phyloP scores from a whole-genome alignment of 1,139 yeast species.

The Saccharomycopsis crataegensis region DNA sequence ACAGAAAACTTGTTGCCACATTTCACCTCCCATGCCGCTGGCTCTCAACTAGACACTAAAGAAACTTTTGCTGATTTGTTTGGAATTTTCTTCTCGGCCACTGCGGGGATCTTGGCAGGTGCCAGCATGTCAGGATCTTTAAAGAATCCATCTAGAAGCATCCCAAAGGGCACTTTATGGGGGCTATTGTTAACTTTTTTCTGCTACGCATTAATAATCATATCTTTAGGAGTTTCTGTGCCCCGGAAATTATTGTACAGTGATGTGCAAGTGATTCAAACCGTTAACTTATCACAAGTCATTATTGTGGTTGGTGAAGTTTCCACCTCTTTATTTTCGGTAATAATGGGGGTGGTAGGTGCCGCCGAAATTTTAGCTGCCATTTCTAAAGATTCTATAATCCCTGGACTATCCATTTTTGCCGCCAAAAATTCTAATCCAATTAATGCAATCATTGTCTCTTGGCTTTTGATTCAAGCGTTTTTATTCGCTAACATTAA shows the following conservation, averaged over 20 bases:
- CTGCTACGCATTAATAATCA: slow-evolving; percentile 66
- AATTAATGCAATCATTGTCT: slow-evolving; percentile 54
- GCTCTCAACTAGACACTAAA: slow-evolving; percentile 56
- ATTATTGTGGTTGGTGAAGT: slow-evolving; percentile 81
- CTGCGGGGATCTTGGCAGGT: slow-evolving; percentile 98
- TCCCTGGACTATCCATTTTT: slow-evolving; percentile 67
- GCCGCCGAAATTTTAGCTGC: slow-evolving; percentile 90
- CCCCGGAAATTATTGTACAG: slow-evolving; percentile 69
- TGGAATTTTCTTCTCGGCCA: slow-evolving; percentile 95
- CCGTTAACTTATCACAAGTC: slow-evolving; percentile 63
- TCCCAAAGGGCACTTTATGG: slow-evolving; percentile 82
- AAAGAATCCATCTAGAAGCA: slow-evolving; percentile 73
- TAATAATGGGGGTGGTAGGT: slow-evolving; percentile 91
- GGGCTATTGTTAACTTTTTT: slow-evolving; percentile 72
- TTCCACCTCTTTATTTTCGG: slow-evolving; percentile 83
- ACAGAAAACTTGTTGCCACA: slow-evolving; percentile 62
- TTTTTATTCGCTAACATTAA: slow-evolving; percentile 86
- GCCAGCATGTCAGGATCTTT: slow-evolving; percentile 98
- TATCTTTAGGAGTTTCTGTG: slow-evolving; percentile 70
- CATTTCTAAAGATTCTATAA: slow-evolving; percentile 74
- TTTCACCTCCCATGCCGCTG: slow-evolving; percentile 88
- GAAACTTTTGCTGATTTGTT: slow-evolving; percentile 81
- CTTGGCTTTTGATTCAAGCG: slow-evolving; percentile 77
- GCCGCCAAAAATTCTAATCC: slow-evolving; percentile 43
- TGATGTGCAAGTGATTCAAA: slow-evolving; percentile 80